Evolutionary conservation across 192 early-diverging fungal genomes (phyloP).

Genomic region (Phlyctochytrium planicorne): DNA sequence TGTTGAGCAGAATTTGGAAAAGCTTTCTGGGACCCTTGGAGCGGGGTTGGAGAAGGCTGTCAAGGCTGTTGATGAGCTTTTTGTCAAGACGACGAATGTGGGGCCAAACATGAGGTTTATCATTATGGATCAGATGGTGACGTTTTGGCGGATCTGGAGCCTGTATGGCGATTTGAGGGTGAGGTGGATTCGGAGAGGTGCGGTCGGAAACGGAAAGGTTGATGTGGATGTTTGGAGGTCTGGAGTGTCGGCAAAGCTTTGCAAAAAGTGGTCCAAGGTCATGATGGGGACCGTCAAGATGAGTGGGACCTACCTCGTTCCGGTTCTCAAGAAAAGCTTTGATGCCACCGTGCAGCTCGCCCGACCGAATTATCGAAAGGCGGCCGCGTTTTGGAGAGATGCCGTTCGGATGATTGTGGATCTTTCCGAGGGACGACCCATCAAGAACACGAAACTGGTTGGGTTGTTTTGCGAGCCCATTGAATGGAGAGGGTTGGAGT

Average conservation of each 20-base stretch:
- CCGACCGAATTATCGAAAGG: not conserved
- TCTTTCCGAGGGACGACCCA: not conserved
- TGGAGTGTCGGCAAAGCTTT: too few relatives aligned
- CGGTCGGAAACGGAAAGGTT: too few relatives aligned
- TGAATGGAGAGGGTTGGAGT: not conserved
- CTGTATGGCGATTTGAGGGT: not conserved
- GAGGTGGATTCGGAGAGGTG: not conserved
- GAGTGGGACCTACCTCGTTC: too few relatives aligned
- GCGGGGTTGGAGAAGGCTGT: not conserved
- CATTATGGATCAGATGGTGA: not conserved
- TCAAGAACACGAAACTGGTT: not conserved
- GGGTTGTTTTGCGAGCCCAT: not conserved
- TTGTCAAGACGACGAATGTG: not conserved
- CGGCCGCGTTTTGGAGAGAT: not conserved
- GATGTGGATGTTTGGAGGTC: too few relatives aligned
- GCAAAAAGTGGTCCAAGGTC: too few relatives aligned
- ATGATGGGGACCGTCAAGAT: too few relatives aligned
- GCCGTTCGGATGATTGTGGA: not conserved
- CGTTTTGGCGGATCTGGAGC: not conserved
- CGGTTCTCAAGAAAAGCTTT: too few relatives aligned
- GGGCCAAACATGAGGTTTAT: not conserved
- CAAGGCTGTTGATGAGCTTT: not conserved
- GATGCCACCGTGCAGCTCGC: too few relatives aligned
- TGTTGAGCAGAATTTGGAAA: not conserved
- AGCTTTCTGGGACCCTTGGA: not conserved